phyloP scores from a whole-genome alignment of 768 basidiomycete species.

The Hygrocybe punicea region DNA sequence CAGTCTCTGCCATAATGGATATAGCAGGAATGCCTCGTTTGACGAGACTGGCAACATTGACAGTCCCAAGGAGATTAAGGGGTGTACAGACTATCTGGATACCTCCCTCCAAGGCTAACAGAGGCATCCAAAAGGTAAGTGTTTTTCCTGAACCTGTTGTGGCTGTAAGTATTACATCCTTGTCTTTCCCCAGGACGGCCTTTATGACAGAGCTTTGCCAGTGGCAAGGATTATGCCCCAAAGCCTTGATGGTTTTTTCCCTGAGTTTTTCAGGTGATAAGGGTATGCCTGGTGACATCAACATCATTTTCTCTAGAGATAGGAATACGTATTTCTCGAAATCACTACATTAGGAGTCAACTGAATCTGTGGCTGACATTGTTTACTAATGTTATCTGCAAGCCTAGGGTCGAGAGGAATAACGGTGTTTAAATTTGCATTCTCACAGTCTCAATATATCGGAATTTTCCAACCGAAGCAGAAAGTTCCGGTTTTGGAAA shows the following conservation, averaged over 20 bases:
- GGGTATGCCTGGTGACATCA: neutral
- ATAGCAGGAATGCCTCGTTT: conserved; percentile 17
- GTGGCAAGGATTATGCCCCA: conserved; percentile 14
- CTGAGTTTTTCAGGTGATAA: neutral
- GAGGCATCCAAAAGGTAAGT: conserved; percentile 31
- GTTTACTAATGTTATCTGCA: neutral
- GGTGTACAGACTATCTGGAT: conserved; percentile 27
- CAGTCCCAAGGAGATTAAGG: conserved; percentile 25
- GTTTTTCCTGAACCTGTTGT: conserved; percentile 32
- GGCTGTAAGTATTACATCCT: conserved; percentile 25
- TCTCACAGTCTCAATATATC: neutral
- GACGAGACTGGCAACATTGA: conserved; percentile 12
- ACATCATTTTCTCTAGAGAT: neutral
- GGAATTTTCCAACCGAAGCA: neutral
- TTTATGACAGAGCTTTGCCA: conserved; percentile 19
- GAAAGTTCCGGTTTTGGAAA: no score
- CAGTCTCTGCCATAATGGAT: conserved; percentile 16
- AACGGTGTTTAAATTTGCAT: neutral
- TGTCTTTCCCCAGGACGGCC: conserved; percentile 17
- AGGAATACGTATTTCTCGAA: neutral
- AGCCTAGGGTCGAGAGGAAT: neutral
- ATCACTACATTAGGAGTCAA: neutral
- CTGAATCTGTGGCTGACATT: neutral
- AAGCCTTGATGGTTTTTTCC: neutral
- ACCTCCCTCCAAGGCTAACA: conserved; percentile 13